Percentiles rank a stretch among this genome's conserved stretches.
Conservation (phyloP, 192 early-diverging fungal genomes). For the Chytriomyces sp. region DNA sequence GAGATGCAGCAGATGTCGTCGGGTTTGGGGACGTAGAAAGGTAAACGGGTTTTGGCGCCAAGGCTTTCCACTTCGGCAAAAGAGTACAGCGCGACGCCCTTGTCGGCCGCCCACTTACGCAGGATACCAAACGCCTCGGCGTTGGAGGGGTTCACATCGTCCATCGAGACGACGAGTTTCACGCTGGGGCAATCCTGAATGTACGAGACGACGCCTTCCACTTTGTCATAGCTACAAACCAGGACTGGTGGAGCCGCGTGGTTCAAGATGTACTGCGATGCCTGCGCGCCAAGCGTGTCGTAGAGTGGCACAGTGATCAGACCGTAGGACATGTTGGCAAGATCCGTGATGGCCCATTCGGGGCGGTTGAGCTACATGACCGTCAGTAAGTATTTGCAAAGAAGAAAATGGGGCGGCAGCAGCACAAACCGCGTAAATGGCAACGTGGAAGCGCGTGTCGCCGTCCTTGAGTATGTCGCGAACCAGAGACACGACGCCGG, state of each 20-base stretch:
- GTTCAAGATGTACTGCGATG: slow-evolving; percentile 79
- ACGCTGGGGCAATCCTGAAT: slow-evolving; percentile 45
- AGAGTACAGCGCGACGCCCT: slow-evolving; percentile 59
- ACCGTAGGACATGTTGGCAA: slow-evolving; percentile 19
- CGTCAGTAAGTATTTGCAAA: neutral
- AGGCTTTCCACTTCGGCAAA: slow-evolving; percentile 67
- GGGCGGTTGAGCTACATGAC: slow-evolving; percentile 52
- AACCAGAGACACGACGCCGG: slow-evolving; percentile 40
- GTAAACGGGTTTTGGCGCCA: slow-evolving; percentile 65
- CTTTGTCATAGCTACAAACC: slow-evolving; percentile 64
- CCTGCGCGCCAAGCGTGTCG: slow-evolving; percentile 81
- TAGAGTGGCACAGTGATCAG: slow-evolving; percentile 77
- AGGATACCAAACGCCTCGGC: slow-evolving; percentile 31
- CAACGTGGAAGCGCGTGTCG: slow-evolving; percentile 42
- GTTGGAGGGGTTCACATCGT: slow-evolving; percentile 25
- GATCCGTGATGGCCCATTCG: slow-evolving; percentile 56
- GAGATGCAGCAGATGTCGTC: slow-evolving; percentile 67
- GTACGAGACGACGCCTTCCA: slow-evolving; percentile 34
- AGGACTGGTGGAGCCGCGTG: slow-evolving; percentile 78
- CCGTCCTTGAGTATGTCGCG: slow-evolving; percentile 24
- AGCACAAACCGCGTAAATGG: slow-evolving; percentile 39
- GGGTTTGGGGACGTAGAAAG: slow-evolving; percentile 60
- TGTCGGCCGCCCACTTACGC: slow-evolving; percentile 52
- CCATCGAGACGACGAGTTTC: slow-evolving; percentile 54
- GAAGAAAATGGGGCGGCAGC: neutral